A percentile compares a stretch with the other conserved stretches of the same genome.
These are phyloP conservation scores for Sparassis latifolia DNA, from an alignment of 1,284 basidiomycete genomes.

Conservation along the genomic window DNA sequence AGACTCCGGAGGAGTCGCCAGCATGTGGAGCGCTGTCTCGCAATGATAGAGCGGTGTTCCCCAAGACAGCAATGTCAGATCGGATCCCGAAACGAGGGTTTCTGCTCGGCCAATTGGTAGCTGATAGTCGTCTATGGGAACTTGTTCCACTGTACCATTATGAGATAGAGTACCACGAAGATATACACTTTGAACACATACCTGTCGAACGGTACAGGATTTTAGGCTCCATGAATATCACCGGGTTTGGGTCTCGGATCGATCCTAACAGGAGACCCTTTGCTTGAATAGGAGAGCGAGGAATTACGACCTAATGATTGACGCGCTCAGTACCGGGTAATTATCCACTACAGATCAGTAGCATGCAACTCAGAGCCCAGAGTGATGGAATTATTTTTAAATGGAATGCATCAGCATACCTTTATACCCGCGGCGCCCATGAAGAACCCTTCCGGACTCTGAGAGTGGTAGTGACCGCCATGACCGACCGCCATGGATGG, in stretches of 20 bases:
- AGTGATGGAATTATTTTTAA: no score
- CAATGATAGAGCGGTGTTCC: conserved; percentile 91
- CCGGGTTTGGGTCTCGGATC: conserved; percentile 89
- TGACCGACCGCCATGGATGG: conserved; percentile 91
- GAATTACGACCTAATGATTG: conserved; percentile 69
- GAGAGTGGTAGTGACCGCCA: conserved; percentile 90
- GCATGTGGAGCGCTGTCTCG: conserved; percentile 70
- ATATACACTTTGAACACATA: conserved; percentile 18
- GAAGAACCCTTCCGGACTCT: conserved; percentile 93
- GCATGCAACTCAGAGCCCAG: no score
- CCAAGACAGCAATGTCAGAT: conserved; percentile 87
- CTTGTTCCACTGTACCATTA: conserved; percentile 71
- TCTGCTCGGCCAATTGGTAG: conserved; percentile 81
- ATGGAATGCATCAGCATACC: conserved; percentile 33
- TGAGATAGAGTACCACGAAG: not conserved
- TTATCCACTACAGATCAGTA: no score
- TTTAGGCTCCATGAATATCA: conserved; percentile 94
- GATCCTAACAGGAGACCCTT: conserved; percentile 85
- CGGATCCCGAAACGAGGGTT: conserved; percentile 64
- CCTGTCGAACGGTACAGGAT: conserved; percentile 79
- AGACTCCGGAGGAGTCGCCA: conserved; percentile 58
- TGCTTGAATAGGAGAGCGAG: conserved; percentile 89
- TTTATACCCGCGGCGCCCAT: conserved; percentile 87
- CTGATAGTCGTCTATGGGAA: conserved; percentile 82
- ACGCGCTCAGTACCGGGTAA: no score